Evolutionary conservation across 371 early-diverging fungal genomes (phyloP).

Genomic region (Catenaria anguillulae): DNA sequence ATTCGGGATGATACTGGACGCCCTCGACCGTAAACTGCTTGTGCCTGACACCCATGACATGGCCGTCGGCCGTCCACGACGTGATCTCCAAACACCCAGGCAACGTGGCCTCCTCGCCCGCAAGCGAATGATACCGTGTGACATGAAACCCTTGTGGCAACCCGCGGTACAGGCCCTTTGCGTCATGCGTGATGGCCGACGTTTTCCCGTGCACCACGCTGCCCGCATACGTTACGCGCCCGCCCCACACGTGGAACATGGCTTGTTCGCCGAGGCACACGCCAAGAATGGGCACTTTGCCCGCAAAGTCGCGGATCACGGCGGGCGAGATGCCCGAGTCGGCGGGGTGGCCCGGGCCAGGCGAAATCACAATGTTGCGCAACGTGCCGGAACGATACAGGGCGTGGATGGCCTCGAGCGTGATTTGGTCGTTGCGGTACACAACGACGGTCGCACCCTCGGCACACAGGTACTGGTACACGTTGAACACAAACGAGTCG

Average conservation of each 20-base stretch:
- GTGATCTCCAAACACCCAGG: conserved; percentile 74
- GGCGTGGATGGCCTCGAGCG: conserved; percentile 57
- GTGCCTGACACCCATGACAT: conserved; percentile 91
- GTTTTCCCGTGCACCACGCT: conserved; percentile 93
- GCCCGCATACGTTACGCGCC: conserved; percentile 74
- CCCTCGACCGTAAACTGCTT: conserved; percentile 75
- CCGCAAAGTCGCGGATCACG: conserved; percentile 68
- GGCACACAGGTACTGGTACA: conserved; percentile 79
- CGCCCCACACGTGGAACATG: conserved; percentile 89
- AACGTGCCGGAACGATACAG: no score
- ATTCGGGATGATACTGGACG: conserved; percentile 94
- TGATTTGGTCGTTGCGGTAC: conserved; percentile 81
- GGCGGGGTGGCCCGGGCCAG: conserved; percentile 91
- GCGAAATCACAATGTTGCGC: conserved; percentile 85
- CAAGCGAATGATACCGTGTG: conserved; percentile 91
- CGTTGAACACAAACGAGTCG: conserved; percentile 95
- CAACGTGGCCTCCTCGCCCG: conserved; percentile 65
- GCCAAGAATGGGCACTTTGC: conserved; percentile 89
- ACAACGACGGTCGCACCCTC: conserved; percentile 85
- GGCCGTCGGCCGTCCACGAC: conserved; percentile 63
- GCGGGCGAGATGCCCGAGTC: conserved; percentile 78
- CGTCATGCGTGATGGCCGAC: conserved; percentile 71
- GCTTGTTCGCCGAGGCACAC: conserved; percentile 93
- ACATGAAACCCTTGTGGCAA: conserved; percentile 63
- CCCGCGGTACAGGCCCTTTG: conserved; percentile 63